These are phyloP conservation scores for Acorus gramineus DNA, from an alignment of 106 monocot species.

Conservation along the genomic window DNA sequence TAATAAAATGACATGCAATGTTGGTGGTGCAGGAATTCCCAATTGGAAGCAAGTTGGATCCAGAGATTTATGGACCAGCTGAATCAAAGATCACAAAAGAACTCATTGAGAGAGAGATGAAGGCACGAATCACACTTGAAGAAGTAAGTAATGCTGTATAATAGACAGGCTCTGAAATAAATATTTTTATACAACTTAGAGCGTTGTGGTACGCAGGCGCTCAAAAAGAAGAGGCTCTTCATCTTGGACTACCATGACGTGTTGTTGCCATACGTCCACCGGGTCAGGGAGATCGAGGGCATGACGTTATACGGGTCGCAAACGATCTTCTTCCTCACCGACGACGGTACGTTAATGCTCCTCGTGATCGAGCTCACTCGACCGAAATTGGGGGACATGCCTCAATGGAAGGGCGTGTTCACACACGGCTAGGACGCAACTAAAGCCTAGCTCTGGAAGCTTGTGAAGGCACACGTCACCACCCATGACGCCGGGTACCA, in stretches of 20 bases:
- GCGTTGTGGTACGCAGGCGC: slow-evolving; percentile 23
- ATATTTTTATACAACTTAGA: neutral
- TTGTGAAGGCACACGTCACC: slow-evolving; percentile 55
- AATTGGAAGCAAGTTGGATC: slow-evolving; percentile 64
- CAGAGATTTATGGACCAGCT: slow-evolving; percentile 45
- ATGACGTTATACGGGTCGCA: slow-evolving; percentile 52
- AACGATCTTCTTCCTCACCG: slow-evolving; percentile 56
- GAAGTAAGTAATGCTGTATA: slow-evolving; percentile 21
- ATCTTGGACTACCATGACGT: slow-evolving; percentile 73
- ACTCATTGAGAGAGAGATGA: slow-evolving; percentile 35
- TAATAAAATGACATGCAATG: neutral
- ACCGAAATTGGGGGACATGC: slow-evolving; percentile 29
- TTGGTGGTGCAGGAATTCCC: slow-evolving; percentile 52
- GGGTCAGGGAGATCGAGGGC: slow-evolving; percentile 25
- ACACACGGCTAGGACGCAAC: slow-evolving; percentile 32
- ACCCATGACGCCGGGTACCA: slow-evolving; percentile 66
- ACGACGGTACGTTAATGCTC: slow-evolving; percentile 28
- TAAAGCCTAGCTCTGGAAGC: slow-evolving; percentile 56
- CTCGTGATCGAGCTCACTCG: slow-evolving; percentile 74
- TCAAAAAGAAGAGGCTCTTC: slow-evolving; percentile 54
- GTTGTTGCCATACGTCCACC: slow-evolving; percentile 51
- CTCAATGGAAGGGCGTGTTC: slow-evolving; percentile 43
- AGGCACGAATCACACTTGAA: slow-evolving; percentile 38
- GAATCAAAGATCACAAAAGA: slow-evolving; percentile 56
- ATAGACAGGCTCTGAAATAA: no score